Evolutionary conservation across 1,139 yeast genomes (phyloP).

Genomic region (Lodderomyces parapsilosis): DNA sequence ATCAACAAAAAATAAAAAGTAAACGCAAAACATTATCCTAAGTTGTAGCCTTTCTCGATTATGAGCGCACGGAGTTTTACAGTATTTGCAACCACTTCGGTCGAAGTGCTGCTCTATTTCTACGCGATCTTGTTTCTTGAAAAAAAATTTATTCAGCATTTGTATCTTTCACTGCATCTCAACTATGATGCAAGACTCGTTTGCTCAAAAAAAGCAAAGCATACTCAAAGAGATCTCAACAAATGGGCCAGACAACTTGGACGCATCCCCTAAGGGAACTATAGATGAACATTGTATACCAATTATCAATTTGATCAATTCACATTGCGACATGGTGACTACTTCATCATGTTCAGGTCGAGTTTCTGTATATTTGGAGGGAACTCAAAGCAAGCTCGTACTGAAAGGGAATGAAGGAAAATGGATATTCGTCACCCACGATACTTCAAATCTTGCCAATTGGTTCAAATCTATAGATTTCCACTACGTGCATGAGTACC

Average conservation of each 20-base stretch:
- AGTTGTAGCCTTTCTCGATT: no score
- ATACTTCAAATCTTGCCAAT: constrained; percentile 42
- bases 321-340: constrained; percentile 68
- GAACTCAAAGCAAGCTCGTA: constrained; percentile 51
- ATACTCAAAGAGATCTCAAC: constrained; percentile 56
- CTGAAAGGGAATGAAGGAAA: constrained; percentile 86
- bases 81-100: not conserved
- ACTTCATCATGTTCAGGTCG: constrained; percentile 90
- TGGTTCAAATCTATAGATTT: constrained; percentile 49
- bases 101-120: no score
- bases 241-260: constrained; percentile 48
- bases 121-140: no score
- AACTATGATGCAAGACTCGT: constrained; percentile 45
- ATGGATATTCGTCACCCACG: constrained; percentile 84
- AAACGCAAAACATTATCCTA: no score
- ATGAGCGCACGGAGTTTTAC: no score
- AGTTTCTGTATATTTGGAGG: constrained; percentile 78
- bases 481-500: constrained; percentile 15
- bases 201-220: constrained; percentile 64
- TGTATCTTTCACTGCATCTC: not conserved
- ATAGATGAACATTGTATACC: constrained; percentile 74
- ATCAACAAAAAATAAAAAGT: no score
- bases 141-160: no score
- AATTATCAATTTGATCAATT: constrained; percentile 63
- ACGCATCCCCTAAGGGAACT: constrained; percentile 82